Base-by-base conservation (phyloP, 1,139 yeast genomes). In the Hansenula anomala region DNA sequence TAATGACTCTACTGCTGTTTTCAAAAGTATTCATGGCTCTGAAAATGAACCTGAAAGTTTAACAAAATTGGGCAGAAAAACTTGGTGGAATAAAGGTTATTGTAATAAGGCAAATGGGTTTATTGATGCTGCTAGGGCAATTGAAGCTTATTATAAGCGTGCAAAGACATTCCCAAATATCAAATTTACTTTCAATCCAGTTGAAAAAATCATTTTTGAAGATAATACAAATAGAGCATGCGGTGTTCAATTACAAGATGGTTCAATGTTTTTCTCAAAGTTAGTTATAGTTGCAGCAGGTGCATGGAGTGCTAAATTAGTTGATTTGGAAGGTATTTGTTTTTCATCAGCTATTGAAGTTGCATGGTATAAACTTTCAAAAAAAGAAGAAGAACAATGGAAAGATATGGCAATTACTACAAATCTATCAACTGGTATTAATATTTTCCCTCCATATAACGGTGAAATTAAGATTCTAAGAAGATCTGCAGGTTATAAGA, bases 271-370 rank as follows among this genome's bases (percentile, higher is more conserved):
- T 36, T 14, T 15, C 4, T 58, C 62, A 2, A 65, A 62, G 34
- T 46, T 61, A n/a, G 62, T 59, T 6, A 59, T 69, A 23, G 48
- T 65, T 12, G 59, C 64, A 22, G 55, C 67, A 30, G 74, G 74
- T 25, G 67, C 71, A 9, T 69, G 73, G 73, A 54, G 69, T 19
- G 58, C 65, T 6, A 45, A 56, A 6, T 42, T 67, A 3, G 56
- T 68, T 14, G 54, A 58, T 39, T 44, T 62, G 19, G 45, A 55
- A 13, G 45, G 39, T 12, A 12, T 42, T 25, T 53, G 53, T 36
- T 48, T 54, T 22, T 60, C 60, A 4, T 51, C 55, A 15, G 48
- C 57, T 2, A 55, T 33, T 45, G 64, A 37, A 45, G 51, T 30
- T 54, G 58, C 43, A 33, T 61, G 37, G 44, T 48, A 18, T 44